Evolutionary conservation across 2,329 filamentous ascomycete species (phyloP).

Genomic region (Aspergillus neotritici): DNA sequence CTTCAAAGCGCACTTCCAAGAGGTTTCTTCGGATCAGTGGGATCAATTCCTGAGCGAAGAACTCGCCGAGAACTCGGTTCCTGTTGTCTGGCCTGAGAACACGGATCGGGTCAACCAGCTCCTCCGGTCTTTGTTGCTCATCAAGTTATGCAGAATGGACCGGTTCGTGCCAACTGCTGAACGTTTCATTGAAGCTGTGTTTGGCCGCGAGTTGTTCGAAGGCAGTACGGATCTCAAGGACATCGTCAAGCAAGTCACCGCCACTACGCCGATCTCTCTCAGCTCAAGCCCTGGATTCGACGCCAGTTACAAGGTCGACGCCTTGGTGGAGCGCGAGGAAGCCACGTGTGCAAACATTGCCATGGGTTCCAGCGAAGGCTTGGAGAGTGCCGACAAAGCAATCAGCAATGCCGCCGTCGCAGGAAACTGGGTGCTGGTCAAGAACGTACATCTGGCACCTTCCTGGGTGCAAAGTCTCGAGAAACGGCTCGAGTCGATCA

Average conservation of each 20-base stretch:
- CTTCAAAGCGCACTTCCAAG: conserved; percentile 67
- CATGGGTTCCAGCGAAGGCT: conserved; percentile 95
- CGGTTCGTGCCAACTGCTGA: conserved; percentile 90
- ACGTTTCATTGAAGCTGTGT: conserved; percentile 79
- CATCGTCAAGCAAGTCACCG: conserved; percentile 76
- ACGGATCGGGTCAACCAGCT: conserved; percentile 65
- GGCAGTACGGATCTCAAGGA: conserved; percentile 77
- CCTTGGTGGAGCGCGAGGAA: conserved; percentile 75
- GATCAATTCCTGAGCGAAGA: conserved; percentile 79
- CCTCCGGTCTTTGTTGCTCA: conserved; percentile 74
- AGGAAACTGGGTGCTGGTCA: conserved; percentile 94
- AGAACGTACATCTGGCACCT: conserved; percentile 95
- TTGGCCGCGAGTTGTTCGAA: conserved; percentile 77
- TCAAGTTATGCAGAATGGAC: conserved; percentile 94
- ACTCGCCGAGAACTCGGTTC: conserved; percentile 76
- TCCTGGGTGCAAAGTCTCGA: conserved; percentile 96
- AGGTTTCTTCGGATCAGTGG: conserved; percentile 62
- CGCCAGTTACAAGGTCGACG: conserved; percentile 98
- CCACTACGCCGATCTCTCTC: conserved; percentile 79
- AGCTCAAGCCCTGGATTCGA: conserved; percentile 96
- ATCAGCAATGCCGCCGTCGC: conserved; percentile 86
- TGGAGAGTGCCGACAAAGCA: conserved; percentile 89
- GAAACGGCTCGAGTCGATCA: conserved; percentile 92
- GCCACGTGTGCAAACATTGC: conserved; percentile 92
- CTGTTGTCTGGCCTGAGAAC: conserved; percentile 64